Evolutionary conservation across 164 flowering plant species (phyloP).

Genomic region (Amborella trichopoda): DNA sequence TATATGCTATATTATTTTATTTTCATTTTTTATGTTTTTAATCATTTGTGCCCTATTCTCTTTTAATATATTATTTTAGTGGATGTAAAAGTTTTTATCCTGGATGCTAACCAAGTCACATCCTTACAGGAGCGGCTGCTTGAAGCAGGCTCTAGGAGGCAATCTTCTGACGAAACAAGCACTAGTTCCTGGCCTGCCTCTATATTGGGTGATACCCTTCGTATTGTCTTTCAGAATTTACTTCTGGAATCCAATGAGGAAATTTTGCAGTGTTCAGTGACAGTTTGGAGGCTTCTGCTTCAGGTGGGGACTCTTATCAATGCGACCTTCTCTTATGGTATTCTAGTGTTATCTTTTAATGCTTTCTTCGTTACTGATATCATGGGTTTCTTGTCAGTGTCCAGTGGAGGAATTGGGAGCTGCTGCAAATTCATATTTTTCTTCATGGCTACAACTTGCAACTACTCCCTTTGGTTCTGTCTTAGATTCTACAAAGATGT

Average conservation of each 20-base stretch:
- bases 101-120: neutral
- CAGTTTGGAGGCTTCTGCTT: slow-evolving; percentile 89
- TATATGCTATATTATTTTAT: too few relatives aligned
- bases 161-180: slow-evolving; percentile 23
- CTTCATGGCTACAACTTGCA: slow-evolving; percentile 82
- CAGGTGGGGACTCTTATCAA: slow-evolving; percentile 31
- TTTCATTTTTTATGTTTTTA: too few relatives aligned
- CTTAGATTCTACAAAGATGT: slow-evolving; percentile 81
- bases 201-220: slow-evolving; percentile 85
- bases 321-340: neutral
- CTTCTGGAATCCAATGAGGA: slow-evolving; percentile 82
- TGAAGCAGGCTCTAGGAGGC: slow-evolving; percentile 65
- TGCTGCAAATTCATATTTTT: slow-evolving; percentile 48
- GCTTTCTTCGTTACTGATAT: slow-evolving; percentile 2
- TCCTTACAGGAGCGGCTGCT: slow-evolving; percentile 88
- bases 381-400: slow-evolving; percentile 32
- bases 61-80: neutral
- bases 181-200: slow-evolving; percentile 79
- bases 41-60: too few relatives aligned
- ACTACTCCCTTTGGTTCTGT: slow-evolving; percentile 81
- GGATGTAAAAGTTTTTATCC: neutral
- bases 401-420: slow-evolving; percentile 59
- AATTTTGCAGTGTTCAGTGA: slow-evolving; percentile 71
- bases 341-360: neutral
- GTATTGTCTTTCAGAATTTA: slow-evolving; percentile 90